These are phyloP conservation scores for Hypomyces rosellus DNA, from an alignment of 2,329 filamentous ascomycete species.

Conservation along the genomic window DNA sequence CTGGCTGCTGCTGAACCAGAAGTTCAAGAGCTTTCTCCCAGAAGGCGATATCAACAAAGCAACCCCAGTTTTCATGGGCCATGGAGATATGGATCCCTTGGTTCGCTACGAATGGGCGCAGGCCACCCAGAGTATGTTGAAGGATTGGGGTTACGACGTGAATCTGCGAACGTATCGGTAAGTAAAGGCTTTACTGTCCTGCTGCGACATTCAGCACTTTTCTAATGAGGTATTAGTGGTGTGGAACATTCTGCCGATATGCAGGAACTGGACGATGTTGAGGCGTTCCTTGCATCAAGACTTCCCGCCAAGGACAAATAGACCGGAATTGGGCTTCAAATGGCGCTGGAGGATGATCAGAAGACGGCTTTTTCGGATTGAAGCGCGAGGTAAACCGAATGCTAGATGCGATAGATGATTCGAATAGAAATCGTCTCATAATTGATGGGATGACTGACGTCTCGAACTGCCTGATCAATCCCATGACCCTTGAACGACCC, in stretches of 20 bases:
- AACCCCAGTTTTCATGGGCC: slow-evolving; percentile 79
- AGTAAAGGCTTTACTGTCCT: slow-evolving; percentile 22
- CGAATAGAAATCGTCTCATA: not conserved
- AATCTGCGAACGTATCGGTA: slow-evolving; percentile 72
- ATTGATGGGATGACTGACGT: not conserved
- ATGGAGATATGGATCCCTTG: slow-evolving; percentile 67
- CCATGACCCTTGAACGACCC: not conserved
- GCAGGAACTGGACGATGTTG: slow-evolving; percentile 76
- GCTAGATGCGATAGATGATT: too few relatives aligned
- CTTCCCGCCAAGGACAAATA: slow-evolving; percentile 32
- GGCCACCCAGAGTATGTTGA: slow-evolving; percentile 57
- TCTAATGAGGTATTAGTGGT: slow-evolving; percentile 36
- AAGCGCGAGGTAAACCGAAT: too few relatives aligned
- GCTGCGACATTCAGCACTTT: not conserved
- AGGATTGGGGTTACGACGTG: slow-evolving; percentile 63
- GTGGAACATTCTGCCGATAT: slow-evolving; percentile 71
- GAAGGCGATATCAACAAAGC: slow-evolving; percentile 41
- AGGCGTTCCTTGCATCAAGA: slow-evolving; percentile 46
- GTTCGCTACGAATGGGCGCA: slow-evolving; percentile 63
- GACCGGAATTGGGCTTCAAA: not conserved
- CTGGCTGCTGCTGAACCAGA: slow-evolving; percentile 62
- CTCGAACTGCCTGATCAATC: not conserved
- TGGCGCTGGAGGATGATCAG: too few relatives aligned
- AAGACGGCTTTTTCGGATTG: too few relatives aligned
- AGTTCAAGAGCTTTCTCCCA: slow-evolving; percentile 36